phyloP scores from a whole-genome alignment of 1,284 basidiomycete species.

The Trichosporon asahii region DNA sequence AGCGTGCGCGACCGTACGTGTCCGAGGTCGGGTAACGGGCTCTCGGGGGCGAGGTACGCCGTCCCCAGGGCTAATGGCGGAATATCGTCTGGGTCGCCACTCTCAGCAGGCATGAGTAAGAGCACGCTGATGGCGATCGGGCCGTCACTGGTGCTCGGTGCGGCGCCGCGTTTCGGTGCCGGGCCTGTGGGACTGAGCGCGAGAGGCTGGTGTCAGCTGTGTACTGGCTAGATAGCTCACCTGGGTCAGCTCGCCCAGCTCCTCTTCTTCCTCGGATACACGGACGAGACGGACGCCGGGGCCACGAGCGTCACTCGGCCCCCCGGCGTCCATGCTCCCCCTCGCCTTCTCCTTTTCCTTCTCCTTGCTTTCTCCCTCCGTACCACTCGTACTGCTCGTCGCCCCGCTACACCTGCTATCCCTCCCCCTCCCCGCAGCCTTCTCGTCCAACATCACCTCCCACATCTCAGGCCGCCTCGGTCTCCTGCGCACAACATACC shows the following conservation, averaged over 20 bases:
- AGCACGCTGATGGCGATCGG: slow-evolving; percentile 17
- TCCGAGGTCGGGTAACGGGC: not conserved
- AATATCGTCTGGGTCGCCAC: slow-evolving; percentile 5
- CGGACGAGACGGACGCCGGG: not conserved
- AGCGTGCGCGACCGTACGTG: not conserved
- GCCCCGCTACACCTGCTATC: not conserved
- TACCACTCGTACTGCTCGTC: not conserved
- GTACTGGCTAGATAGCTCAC: slow-evolving; percentile 2
- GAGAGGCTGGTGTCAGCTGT: slow-evolving; percentile 15
- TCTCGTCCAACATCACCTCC: slow-evolving; percentile 13
- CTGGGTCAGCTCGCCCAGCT: slow-evolving; percentile 11
- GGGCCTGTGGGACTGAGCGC: not conserved
- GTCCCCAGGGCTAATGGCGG: slow-evolving; percentile 24
- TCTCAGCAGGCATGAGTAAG: slow-evolving; percentile 15
- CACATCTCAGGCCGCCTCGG: slow-evolving; percentile 14
- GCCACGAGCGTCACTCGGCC: too few species aligned
- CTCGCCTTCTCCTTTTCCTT: not conserved
- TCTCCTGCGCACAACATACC: not conserved
- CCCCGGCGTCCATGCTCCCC: too few species aligned
- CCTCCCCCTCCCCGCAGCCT: not conserved
- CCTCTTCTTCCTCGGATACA: not conserved
- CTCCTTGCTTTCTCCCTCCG: not conserved
- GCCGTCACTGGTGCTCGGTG: not conserved
- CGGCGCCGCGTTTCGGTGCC: not conserved
- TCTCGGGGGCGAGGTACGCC: not conserved